A percentile compares a stretch with the other conserved stretches of the same genome.
phyloP scores from a whole-genome alignment of 805 yeast species.

The Millerozyma miso region DNA sequence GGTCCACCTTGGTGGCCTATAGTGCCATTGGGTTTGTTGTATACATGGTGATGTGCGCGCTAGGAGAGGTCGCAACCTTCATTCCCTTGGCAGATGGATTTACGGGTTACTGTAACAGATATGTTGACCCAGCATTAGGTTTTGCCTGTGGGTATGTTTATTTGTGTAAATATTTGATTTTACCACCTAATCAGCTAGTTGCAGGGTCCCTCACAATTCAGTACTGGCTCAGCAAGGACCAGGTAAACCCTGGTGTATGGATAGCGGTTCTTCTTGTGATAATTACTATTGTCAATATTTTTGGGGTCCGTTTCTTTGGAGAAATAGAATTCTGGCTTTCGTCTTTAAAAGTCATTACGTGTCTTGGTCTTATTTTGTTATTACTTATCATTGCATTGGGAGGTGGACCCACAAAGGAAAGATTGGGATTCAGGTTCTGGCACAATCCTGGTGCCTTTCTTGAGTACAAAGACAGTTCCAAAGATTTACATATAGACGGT shows the following conservation, averaged over 20 bases:
- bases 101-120: constrained; percentile 60
- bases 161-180: constrained; percentile 49
- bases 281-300: constrained; percentile 37
- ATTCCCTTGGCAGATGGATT: constrained; percentile 65
- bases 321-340: constrained; percentile 65
- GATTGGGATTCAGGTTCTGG: constrained; percentile 74
- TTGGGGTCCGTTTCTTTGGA: constrained; percentile 50
- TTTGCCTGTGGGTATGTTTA: constrained; percentile 67
- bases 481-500: constrained; percentile 35
- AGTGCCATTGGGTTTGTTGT: constrained; percentile 68
- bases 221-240: constrained; percentile 47
- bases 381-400: constrained; percentile 67
- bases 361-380: constrained; percentile 62
- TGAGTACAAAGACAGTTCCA: constrained; percentile 41
- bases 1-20: constrained; percentile 59
- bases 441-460: constrained; percentile 60
- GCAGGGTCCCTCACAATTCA: constrained; percentile 55
- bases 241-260: constrained; percentile 56
- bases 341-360: constrained; percentile 58
- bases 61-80: constrained; percentile 67
- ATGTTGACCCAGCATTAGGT: constrained; percentile 63
- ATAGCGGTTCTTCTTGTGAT: constrained; percentile 44
- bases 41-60: constrained; percentile 61
- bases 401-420: constrained; percentile 72
- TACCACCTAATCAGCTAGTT: constrained; percentile 61